Base-by-base conservation (phyloP, 1,139 yeast genomes). In the Petasospora rhodanensis region DNA sequence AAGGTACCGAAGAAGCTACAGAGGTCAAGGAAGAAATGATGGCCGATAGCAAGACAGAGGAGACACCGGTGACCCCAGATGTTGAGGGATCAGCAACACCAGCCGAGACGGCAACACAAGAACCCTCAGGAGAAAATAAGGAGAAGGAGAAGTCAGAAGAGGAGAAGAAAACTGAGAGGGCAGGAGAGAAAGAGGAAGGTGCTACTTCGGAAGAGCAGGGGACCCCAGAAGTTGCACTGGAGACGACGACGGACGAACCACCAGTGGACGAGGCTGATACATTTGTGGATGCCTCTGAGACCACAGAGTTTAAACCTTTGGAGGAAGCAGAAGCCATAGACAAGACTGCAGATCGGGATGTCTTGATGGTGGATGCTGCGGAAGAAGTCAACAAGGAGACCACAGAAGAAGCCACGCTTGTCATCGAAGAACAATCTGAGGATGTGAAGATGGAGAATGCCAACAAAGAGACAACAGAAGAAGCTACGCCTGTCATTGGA, bases 1-100 rank as follows among this genome's bases (percentile, higher is more conserved):
- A 21, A 22, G 18, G n/a, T 5, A 13, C 16, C 12, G 26, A 7
- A 11, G 14, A 20, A 16, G 20, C 12, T 5, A 10, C 14, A 9
- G 28, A 29, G 24, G 20, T 5, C 18, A 22, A 21, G 24, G 11
- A 21, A 28, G 28, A 26, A 10, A 15, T 15, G 15, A 22, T 7
- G 7, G 15, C 15, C 15, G 24, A 18, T 12, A 17, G 7, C 21
- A 14, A n/a, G n/a, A n/a, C n/a, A n/a, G n/a, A n/a, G n/a, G n/a
- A n/a, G n/a, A n/a, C n/a, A n/a, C n/a, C n/a, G n/a, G n/a, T n/a
- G n/a, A n/a, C n/a, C n/a, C n/a, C n/a, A n/a, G n/a, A n/a, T n/a
- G n/a, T n/a, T n/a, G n/a, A n/a, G n/a, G n/a, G n/a, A n/a, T n/a
- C n/a, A n/a, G n/a, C n/a, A n/a, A n/a, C n/a, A n/a, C n/a, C n/a